These are phyloP conservation scores for Capsaspora owczarzaki DNA, from an alignment of 78 protist species.

Conservation along the genomic window DNA sequence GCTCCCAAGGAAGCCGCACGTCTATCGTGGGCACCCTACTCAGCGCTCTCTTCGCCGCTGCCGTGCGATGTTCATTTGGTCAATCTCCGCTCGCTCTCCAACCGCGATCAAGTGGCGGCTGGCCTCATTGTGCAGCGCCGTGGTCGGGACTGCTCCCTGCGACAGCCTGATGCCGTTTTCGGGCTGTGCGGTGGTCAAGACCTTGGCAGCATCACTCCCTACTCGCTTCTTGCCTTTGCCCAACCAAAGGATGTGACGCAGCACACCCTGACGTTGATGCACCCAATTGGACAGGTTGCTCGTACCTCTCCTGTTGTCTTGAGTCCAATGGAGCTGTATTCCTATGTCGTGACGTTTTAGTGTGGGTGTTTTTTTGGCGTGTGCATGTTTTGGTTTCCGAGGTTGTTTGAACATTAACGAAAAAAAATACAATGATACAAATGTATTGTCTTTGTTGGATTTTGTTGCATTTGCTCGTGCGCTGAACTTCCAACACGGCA, in stretches of 20 bases:
- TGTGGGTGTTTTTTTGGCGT: neutral
- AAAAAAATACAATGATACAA: neutral
- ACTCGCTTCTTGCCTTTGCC: neutral
- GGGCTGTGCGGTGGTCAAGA: neutral
- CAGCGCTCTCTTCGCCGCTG: no score
- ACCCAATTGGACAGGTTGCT: neutral
- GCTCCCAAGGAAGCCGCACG: no score
- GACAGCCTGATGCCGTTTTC: neutral
- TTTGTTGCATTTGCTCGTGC: no score
- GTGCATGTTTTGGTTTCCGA: neutral
- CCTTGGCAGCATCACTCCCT: neutral
- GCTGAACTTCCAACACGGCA: no score
- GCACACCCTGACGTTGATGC: neutral
- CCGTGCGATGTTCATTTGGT: slow-evolving; percentile 2
- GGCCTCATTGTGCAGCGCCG: neutral
- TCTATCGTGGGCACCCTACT: no score
- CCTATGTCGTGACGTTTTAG: neutral
- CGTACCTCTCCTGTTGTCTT: neutral
- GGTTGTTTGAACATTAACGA: neutral
- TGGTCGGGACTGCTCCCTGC: neutral
- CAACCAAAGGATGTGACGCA: neutral
- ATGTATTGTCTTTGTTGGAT: no score
- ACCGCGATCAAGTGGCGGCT: neutral
- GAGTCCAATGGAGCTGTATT: no score
- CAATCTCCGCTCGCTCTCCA: neutral